Conservation (phyloP, 148 eudicot genomes). For the Rhododendron vialii region DNA sequence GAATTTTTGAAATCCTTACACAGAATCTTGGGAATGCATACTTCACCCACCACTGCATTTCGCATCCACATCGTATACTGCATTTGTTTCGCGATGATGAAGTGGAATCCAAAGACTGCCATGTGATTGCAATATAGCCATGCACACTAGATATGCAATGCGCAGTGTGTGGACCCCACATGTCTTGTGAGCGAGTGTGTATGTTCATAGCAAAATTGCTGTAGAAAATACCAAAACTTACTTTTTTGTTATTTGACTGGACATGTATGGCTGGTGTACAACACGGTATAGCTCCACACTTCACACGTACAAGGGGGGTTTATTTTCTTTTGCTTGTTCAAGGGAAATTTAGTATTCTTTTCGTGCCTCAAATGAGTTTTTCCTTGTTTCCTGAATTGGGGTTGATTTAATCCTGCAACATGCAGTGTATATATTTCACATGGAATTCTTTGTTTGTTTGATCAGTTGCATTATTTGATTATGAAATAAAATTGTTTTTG, state of each 20-base stretch:
- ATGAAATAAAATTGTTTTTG: constrained; percentile 2
- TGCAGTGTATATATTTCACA: background rate
- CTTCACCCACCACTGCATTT: background rate
- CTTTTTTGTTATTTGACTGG: background rate
- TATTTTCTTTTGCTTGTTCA: background rate
- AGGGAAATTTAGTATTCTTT: background rate
- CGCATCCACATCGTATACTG: background rate
- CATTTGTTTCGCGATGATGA: background rate
- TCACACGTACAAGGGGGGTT: background rate
- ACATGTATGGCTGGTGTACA: background rate
- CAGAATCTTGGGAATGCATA: too few species aligned
- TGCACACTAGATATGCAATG: too few species aligned
- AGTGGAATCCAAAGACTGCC: background rate
- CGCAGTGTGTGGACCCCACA: too few species aligned
- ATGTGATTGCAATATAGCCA: background rate
- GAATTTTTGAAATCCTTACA: too few species aligned
- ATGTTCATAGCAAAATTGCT: background rate
- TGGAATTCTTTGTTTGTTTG: constrained; percentile 1
- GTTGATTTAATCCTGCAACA: constrained; percentile 8
- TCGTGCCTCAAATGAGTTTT: background rate
- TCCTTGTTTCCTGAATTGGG: background rate
- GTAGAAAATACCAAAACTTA: background rate
- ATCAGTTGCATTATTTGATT: constrained; percentile 6
- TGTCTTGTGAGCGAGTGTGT: too few species aligned
- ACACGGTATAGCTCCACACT: background rate